A percentile compares a stretch with the other conserved stretches of the same genome.
These are phyloP conservation scores for Alnus glutinosa DNA, from an alignment of 306 rosid species.

Conservation along the genomic window DNA sequence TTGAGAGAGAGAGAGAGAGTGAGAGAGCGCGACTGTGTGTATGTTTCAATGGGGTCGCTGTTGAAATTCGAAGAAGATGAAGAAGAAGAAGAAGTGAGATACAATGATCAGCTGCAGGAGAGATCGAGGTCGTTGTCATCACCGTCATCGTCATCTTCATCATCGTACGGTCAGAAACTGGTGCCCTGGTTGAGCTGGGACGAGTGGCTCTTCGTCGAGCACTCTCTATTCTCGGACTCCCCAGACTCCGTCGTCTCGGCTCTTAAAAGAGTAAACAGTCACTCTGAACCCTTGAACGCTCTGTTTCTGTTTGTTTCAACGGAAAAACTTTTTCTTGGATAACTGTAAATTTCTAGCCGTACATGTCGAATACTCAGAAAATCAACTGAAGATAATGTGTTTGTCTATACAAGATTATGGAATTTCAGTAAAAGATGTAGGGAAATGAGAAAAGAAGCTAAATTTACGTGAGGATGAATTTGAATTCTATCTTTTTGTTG, in stretches of 20 bases:
- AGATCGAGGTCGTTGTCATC: neutral
- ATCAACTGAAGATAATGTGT: neutral
- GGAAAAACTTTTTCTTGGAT: neutral
- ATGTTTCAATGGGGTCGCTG: constrained; percentile 36
- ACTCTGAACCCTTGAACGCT: neutral
- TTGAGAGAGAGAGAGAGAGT: too few species aligned
- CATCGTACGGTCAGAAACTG: constrained; percentile 44
- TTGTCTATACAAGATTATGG: neutral
- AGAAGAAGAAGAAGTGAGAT: neutral
- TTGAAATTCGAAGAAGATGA: constrained; percentile 38
- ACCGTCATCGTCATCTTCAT: constrained; percentile 4
- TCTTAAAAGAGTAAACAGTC: constrained; percentile 54
- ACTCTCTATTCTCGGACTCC: constrained; percentile 69
- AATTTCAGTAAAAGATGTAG: neutral
- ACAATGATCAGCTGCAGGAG: constrained; percentile 18
- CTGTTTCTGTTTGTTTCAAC: neutral
- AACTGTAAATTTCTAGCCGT: neutral
- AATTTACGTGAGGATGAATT: neutral
- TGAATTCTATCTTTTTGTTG: neutral
- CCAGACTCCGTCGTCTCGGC: constrained; percentile 58
- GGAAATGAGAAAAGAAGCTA: neutral
- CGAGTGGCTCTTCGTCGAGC: constrained; percentile 78
- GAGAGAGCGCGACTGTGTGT: neutral
- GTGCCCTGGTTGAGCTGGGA: constrained; percentile 95
- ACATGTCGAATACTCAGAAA: neutral